Percentiles rank a stretch among this genome's conserved stretches.
phyloP scores from a whole-genome alignment of 768 basidiomycete genomes.

The Mycena latifolia region DNA sequence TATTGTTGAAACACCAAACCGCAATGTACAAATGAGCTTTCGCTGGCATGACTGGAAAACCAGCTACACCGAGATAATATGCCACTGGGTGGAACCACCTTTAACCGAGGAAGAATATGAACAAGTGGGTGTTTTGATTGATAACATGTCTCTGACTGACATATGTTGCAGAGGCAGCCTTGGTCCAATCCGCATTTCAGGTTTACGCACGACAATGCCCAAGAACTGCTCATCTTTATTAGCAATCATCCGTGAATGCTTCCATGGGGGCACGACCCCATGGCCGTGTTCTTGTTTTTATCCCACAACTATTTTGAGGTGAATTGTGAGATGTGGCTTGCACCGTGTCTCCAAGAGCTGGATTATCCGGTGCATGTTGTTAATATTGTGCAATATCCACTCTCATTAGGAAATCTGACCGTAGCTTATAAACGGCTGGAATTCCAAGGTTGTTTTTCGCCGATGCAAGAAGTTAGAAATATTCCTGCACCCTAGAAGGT shows the following conservation, averaged over 20 bases:
- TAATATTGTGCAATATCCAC: no score
- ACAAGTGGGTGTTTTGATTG: not conserved
- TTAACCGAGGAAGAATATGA: not conserved
- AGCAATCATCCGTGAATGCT: not conserved
- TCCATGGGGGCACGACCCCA: slow-evolving; percentile 3
- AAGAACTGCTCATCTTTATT: not conserved
- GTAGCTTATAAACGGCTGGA: not conserved
- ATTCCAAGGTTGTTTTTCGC: not conserved
- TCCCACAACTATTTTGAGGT: not conserved
- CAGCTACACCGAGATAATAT: slow-evolving; percentile 1
- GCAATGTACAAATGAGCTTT: not conserved
- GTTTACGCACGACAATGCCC: not conserved
- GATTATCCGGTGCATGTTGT: not conserved
- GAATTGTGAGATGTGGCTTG: slow-evolving; percentile 10
- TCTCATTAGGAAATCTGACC: not conserved
- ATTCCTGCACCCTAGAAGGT: not conserved
- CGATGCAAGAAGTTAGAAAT: not conserved
- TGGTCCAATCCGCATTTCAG: not conserved
- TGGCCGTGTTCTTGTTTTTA: slow-evolving; percentile 1
- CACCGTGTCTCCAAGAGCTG: not conserved
- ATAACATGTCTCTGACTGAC: no score
- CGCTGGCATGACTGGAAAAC: slow-evolving; percentile 12
- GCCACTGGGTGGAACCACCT: not conserved
- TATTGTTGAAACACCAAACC: not conserved
- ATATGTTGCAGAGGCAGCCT: not conserved